Conservation (phyloP, 345 rosid species). For the Hirschfeldia incana region DNA sequence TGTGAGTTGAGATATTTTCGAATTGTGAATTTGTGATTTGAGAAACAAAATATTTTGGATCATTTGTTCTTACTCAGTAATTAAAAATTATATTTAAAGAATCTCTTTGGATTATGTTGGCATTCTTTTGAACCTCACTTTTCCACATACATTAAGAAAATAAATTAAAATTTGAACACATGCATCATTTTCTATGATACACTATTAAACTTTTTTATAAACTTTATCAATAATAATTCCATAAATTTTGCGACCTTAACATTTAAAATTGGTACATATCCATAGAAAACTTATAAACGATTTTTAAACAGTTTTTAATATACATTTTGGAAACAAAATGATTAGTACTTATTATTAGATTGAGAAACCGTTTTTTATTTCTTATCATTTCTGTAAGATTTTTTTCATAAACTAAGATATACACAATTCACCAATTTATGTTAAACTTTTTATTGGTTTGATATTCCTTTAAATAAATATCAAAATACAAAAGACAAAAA, state of each 20-base stretch:
- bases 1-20: too few relatives aligned
- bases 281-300: neutral
- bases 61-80: too few relatives aligned
- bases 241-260: neutral
- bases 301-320: too few relatives aligned
- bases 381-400: neutral
- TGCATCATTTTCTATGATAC: neutral
- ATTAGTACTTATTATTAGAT: neutral
- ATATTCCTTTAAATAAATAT: neutral
- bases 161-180: neutral
- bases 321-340: neutral
- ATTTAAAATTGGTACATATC: too few relatives aligned
- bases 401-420: neutral
- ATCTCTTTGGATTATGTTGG: too few relatives aligned
- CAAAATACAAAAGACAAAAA: constrained; percentile 19
- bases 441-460: neutral
- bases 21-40: too few relatives aligned
- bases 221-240: too few relatives aligned
- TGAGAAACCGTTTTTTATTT: constrained; percentile 1
- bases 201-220: too few relatives aligned
- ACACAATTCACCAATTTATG: constrained; percentile 5
- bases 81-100: too few relatives aligned
- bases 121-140: neutral
- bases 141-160: neutral
- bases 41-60: too few relatives aligned